These are phyloP conservation scores for Triticum turgidum DNA, from an alignment of 176 grass and related monocot genomes.

Conservation along the genomic window DNA sequence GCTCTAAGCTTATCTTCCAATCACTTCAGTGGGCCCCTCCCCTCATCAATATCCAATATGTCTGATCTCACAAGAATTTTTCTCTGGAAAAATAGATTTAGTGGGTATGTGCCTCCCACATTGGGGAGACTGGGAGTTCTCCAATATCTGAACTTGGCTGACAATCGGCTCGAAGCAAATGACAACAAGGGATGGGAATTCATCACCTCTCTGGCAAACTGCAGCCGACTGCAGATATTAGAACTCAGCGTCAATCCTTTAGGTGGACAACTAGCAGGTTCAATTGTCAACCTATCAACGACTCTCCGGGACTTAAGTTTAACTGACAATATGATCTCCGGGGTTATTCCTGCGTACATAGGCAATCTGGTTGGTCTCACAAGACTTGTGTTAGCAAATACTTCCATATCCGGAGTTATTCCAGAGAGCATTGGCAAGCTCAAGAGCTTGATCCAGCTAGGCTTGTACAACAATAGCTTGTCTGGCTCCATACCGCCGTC, in stretches of 20 bases:
- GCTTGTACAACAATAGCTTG: background rate
- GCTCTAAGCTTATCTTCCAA: background rate
- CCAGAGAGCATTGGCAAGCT: background rate
- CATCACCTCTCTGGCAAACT: slow-evolving; percentile 12
- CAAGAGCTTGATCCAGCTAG: background rate
- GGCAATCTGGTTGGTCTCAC: background rate
- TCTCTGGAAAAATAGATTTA: background rate
- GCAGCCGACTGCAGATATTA: background rate
- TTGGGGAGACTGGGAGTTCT: too few relatives aligned
- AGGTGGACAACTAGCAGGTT: background rate
- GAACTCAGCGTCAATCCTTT: background rate
- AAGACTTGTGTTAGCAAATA: background rate
- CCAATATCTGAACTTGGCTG: too few relatives aligned
- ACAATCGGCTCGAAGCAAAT: background rate
- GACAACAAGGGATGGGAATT: slow-evolving; percentile 28
- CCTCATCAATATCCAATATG: slow-evolving; percentile 18
- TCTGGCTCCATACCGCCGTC: background rate
- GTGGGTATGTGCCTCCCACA: background rate
- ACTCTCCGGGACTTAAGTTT: background rate
- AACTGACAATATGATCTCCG: background rate
- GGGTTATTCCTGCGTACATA: background rate
- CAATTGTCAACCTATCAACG: background rate
- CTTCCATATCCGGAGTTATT: background rate
- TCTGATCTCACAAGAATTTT: background rate
- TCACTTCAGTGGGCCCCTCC: background rate